These are phyloP conservation scores for Teratosphaeria pseudoeucalypti DNA, from an alignment of 2,329 filamentous ascomycete species.

Conservation along the genomic window DNA sequence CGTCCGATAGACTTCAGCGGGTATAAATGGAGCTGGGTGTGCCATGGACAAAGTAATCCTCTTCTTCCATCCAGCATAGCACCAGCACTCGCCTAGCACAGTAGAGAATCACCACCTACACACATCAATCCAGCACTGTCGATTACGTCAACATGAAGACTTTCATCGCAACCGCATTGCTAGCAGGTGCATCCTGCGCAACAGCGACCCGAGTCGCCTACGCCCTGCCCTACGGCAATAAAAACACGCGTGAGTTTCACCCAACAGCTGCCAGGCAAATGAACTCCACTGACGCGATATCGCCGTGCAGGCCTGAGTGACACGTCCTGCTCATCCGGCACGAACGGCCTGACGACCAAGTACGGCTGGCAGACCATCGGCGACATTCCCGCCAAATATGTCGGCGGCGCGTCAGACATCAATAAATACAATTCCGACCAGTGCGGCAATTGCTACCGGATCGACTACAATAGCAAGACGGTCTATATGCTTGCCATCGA, in stretches of 20 bases:
- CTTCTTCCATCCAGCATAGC: background rate
- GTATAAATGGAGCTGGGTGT: background rate
- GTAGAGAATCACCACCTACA: background rate
- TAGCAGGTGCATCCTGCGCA: background rate
- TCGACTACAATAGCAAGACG: conserved; percentile 36
- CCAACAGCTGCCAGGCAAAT: background rate
- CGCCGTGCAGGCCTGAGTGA: background rate
- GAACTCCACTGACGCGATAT: background rate
- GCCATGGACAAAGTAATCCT: background rate
- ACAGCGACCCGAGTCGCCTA: background rate
- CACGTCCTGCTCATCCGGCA: background rate
- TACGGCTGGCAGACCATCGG: conserved; percentile 45
- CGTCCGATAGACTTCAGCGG: background rate
- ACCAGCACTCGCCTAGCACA: background rate
- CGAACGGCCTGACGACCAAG: background rate
- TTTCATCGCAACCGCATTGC: background rate
- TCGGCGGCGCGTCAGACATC: conserved; percentile 39
- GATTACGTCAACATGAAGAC: background rate
- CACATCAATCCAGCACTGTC: background rate
- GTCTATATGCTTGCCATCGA: conserved; percentile 42
- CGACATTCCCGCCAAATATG: conserved; percentile 36
- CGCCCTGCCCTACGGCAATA: background rate
- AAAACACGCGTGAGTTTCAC: background rate
- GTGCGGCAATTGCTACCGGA: conserved; percentile 42
- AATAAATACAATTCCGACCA: conserved; percentile 34